phyloP scores from a whole-genome alignment of 2,329 filamentous ascomycete species.

The Neurospora sp. region DNA sequence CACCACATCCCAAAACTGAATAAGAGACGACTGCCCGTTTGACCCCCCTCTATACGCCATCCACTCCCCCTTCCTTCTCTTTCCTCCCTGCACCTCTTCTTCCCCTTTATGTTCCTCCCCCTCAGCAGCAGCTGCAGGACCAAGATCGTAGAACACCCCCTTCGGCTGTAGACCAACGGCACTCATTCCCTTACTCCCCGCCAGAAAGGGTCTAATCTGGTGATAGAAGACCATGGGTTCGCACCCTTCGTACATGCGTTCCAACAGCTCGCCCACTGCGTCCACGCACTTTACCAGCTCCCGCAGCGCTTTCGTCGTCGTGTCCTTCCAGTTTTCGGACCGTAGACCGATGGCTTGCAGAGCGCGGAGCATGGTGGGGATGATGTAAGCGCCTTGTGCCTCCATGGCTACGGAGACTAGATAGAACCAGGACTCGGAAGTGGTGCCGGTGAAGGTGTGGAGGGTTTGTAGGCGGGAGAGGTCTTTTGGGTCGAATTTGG shows the following conservation, averaged over 20 bases:
- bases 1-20: slow-evolving; percentile 86
- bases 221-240: slow-evolving; percentile 85
- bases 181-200: slow-evolving; percentile 87
- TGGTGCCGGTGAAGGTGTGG: slow-evolving; percentile 77
- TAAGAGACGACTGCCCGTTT: slow-evolving; percentile 85
- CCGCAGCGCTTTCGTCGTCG: slow-evolving; percentile 48
- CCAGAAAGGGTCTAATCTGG: slow-evolving; percentile 76
- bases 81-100: not conserved
- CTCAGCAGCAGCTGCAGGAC: slow-evolving; percentile 45
- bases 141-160: slow-evolving; percentile 77
- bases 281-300: slow-evolving; percentile 58
- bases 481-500: slow-evolving; percentile 43
- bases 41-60: slow-evolving; percentile 78
- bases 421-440: slow-evolving; percentile 93
- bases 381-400: slow-evolving; percentile 62
- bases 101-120: slow-evolving; percentile 59
- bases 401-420: slow-evolving; percentile 84
- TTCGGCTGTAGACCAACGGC: slow-evolving; percentile 73
- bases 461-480: slow-evolving; percentile 62
- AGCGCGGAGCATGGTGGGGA: slow-evolving; percentile 69
- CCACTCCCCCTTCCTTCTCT: slow-evolving; percentile 47
- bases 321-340: slow-evolving; percentile 34
- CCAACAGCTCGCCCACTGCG: slow-evolving; percentile 56
- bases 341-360: slow-evolving; percentile 53
- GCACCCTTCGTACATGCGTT: slow-evolving; percentile 83